Conservation (phyloP, 176 grass and related monocot genomes). For the Zea luxurians region DNA sequence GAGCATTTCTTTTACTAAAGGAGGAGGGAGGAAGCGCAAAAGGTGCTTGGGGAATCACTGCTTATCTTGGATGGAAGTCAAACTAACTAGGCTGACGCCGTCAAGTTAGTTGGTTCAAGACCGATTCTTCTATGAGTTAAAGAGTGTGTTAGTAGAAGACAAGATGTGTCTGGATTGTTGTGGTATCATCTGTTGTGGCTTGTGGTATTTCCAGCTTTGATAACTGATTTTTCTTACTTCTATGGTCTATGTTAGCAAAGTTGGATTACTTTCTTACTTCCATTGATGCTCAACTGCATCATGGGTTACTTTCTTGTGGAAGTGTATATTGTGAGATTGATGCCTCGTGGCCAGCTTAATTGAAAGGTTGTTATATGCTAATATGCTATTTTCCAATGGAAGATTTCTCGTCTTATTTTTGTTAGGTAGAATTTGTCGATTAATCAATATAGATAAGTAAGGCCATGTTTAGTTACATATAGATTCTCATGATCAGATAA, state of each 20-base stretch:
- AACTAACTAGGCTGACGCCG: constrained; percentile 4
- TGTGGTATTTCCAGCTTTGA: constrained; percentile 12
- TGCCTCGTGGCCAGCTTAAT: neutral
- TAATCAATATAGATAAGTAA: too few relatives aligned
- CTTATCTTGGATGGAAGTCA: constrained; percentile 61
- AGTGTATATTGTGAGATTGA: too few relatives aligned
- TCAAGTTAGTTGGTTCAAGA: neutral
- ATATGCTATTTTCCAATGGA: too few relatives aligned
- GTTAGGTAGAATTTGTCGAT: too few relatives aligned
- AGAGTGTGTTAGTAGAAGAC: neutral
- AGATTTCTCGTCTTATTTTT: neutral
- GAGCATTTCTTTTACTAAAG: constrained; percentile 44
- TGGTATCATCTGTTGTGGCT: neutral
- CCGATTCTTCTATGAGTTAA: neutral
- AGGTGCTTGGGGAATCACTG: constrained; percentile 69
- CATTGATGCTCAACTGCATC: neutral
- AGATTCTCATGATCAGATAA: too few relatives aligned
- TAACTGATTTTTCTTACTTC: neutral
- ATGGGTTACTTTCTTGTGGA: neutral
- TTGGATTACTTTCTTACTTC: too few relatives aligned
- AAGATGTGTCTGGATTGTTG: constrained; percentile 12
- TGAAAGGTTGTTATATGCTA: neutral
- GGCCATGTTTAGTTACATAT: too few relatives aligned
- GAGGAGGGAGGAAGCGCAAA: constrained; percentile 91
- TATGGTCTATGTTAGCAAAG: neutral